Base-by-base conservation (phyloP, 257 asterid genomes). In the Solanum chilense region DNA sequence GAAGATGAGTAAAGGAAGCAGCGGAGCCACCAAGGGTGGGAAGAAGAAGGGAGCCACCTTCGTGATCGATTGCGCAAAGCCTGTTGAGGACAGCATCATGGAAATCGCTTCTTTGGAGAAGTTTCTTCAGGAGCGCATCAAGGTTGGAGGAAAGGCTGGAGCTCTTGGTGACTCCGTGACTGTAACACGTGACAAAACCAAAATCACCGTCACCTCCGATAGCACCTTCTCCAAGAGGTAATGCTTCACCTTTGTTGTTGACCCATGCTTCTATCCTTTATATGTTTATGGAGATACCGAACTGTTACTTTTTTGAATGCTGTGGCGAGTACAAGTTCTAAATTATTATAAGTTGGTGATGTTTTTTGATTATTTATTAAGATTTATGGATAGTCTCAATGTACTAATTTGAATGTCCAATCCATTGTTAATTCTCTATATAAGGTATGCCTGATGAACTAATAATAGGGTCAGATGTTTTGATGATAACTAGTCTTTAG, bases 81-180 rank as follows among this genome's bases (percentile, higher is more conserved):
- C 93, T 12, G 93, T 91, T 49, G 93, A 91, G 77, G 92, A 91
- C 83, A 91, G 83, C 89, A 91, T 91, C 86, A 91, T 91, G 93
- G 93, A 91, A 16, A 91, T 91, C 25, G 87, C 92, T 47, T 91
- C 93, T 0, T 80, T 91, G 86, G 93, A 91, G 86, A 91, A 91
- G 86, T 91, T 89, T 89, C 92, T 91, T 13, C 93, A 91, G 85
- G 93, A 91, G 78, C 89, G 93, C 60, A 91, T 91, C 88, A 91
- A 91, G 60, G 93, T 91, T n/a, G 93, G 92, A 42, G 93, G 93
- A 27, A 91, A 91, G 83, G 75, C 93, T 58, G 93, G 92, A 29
- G 92, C 92, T 15, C 91, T 91, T 13, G 93, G 93, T 14, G 93
- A 91, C 35, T 73, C 92, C 18, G 93, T 91, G 44, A 88, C 91